A percentile compares a stretch with the other conserved stretches of the same genome.
phyloP scores from a whole-genome alignment of 2,329 filamentous ascomycete species.

The Apiospora kogelbergensis region DNA sequence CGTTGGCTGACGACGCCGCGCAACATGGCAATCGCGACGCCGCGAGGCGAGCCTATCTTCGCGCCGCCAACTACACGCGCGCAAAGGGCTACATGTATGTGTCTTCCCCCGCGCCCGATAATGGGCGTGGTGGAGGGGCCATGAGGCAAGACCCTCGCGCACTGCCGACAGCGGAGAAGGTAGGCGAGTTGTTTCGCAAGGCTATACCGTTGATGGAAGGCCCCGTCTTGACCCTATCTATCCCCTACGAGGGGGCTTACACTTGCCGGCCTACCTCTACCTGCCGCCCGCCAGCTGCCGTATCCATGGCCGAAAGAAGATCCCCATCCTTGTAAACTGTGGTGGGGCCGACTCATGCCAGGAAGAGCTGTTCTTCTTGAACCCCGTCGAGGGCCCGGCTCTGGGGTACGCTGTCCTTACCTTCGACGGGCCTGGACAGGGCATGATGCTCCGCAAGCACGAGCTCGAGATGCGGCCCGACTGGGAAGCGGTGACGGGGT shows the following conservation, averaged over 20 bases:
- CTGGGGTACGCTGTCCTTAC: conserved; percentile 43
- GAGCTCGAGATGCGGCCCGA: conserved; percentile 34
- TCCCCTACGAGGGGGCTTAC: conserved; percentile 37
- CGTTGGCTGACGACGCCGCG: conserved; percentile 34
- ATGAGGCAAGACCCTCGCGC: conserved; percentile 28
- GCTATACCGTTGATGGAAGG: conserved; percentile 30
- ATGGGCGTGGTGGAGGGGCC: conserved; percentile 5
- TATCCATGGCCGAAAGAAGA: conserved; percentile 25
- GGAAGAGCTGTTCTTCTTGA: conserved; percentile 41
- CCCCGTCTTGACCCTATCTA: conserved; percentile 29
- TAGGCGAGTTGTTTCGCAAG: conserved; percentile 25
- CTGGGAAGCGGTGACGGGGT: conserved; percentile 35
- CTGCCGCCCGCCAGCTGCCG: conserved; percentile 27
- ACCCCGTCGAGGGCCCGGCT: conserved; percentile 22
- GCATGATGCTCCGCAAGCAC: conserved; percentile 32
- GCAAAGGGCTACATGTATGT: conserved; percentile 10
- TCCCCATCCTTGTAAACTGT: conserved; percentile 35
- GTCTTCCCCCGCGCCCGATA: background rate
- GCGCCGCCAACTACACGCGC: conserved; percentile 24
- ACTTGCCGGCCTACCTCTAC: conserved; percentile 38
- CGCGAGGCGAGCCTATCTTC: conserved; percentile 37
- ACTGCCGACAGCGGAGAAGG: conserved; percentile 25
- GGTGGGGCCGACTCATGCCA: conserved; percentile 37
- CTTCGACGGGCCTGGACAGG: conserved; percentile 48
- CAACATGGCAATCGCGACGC: conserved; percentile 27